Evolutionary conservation across 1,284 basidiomycete species (phyloP).

Genomic region (Moniliella sp.): DNA sequence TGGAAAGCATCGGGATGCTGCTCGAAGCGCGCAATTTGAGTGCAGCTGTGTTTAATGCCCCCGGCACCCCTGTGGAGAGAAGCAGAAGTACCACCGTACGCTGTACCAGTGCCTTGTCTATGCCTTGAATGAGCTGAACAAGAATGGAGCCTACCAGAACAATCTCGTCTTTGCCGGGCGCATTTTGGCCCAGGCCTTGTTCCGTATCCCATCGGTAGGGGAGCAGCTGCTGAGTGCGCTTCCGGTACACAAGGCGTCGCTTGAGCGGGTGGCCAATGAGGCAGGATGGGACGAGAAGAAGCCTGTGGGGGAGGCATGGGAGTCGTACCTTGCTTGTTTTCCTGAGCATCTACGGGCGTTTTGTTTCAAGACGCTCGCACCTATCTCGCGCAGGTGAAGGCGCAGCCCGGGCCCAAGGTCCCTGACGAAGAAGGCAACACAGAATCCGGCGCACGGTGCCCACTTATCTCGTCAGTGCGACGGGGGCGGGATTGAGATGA

Average conservation of each 20-base stretch:
- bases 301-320: slow-evolving; percentile 11
- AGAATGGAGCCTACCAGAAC: slow-evolving; percentile 29
- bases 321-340: slow-evolving; percentile 10
- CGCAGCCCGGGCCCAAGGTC: not conserved
- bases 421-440: slow-evolving; percentile 17
- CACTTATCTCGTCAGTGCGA: slow-evolving; percentile 23
- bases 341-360: slow-evolving; percentile 13
- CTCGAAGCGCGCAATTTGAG: slow-evolving; percentile 24
- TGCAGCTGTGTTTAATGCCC: too few relatives aligned
- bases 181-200: slow-evolving; percentile 22
- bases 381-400: slow-evolving; percentile 18
- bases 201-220: slow-evolving; percentile 18
- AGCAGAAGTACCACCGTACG: slow-evolving; percentile 17
- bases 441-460: too few relatives aligned
- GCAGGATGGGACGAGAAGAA: slow-evolving; percentile 13
- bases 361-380: slow-evolving; percentile 21
- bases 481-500: slow-evolving; percentile 28
- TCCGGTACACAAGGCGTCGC: slow-evolving; percentile 22
- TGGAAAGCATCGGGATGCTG: slow-evolving; percentile 27
- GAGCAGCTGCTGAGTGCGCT: slow-evolving; percentile 23
- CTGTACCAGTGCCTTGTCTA: slow-evolving; percentile 23
- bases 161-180: slow-evolving; percentile 26
- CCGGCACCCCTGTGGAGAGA: too few relatives aligned
- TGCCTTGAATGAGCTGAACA: slow-evolving; percentile 27
- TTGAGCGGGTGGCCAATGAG: slow-evolving; percentile 19